Percentiles rank a stretch among this genome's conserved stretches.
Evolutionary conservation across 163 green algal genomes (phyloP).

Genomic region (Volvox carteri): DNA sequence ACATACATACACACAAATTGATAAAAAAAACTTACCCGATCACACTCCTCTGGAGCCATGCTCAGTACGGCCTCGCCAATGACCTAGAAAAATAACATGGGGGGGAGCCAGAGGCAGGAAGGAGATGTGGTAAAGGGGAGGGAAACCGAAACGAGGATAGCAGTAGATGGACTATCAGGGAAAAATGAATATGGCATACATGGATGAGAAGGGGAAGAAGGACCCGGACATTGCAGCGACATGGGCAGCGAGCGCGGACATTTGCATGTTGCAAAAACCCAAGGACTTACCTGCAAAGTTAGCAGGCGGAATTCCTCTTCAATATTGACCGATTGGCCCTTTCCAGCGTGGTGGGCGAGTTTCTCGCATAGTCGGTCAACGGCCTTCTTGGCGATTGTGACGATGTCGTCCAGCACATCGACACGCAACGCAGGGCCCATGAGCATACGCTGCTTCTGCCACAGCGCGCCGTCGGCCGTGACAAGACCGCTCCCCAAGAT

Average conservation of each 20-base stretch:
- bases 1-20: not conserved
- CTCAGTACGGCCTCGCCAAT: constrained; percentile 95
- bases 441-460: constrained; percentile 93
- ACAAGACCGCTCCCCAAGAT: constrained; percentile 96
- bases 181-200: no score
- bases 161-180: not conserved
- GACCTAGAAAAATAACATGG: constrained; percentile 69
- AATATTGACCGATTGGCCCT: constrained; percentile 81
- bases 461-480: constrained; percentile 90
- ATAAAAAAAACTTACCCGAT: constrained; percentile 70
- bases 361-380: constrained; percentile 84
- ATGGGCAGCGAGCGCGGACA: no score
- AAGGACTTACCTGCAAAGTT: constrained; percentile 82
- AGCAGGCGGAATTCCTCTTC: constrained; percentile 94
- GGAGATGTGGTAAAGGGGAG: not conserved
- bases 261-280: no score
- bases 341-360: constrained; percentile 76
- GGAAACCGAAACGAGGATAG: not conserved
- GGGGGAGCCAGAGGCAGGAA: not conserved
- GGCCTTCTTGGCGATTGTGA: constrained; percentile 85
- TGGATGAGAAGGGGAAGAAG: no score
- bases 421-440: constrained; percentile 89
- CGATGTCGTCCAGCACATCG: constrained; percentile 94
- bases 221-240: no score
- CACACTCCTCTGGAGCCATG: constrained; percentile 92